A percentile compares a stretch with the other conserved stretches of the same genome.
These are phyloP conservation scores for Hanseniaspora guilliermondii DNA, from an alignment of 805 yeast species.

Conservation along the genomic window DNA sequence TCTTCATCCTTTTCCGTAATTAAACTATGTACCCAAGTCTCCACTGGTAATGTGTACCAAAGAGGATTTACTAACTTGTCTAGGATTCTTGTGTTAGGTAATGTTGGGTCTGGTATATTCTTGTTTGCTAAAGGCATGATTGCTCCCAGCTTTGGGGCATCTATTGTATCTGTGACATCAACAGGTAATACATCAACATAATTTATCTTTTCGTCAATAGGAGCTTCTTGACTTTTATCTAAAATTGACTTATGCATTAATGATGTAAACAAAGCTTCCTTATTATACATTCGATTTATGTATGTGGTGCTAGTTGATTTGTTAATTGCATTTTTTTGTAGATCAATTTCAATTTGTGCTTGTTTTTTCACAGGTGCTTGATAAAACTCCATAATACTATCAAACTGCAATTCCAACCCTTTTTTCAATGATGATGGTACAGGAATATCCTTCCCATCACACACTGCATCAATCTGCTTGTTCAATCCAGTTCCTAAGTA, in stretches of 20 bases:
- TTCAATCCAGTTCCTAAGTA: slow-evolving; percentile 35
- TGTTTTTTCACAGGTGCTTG: slow-evolving; percentile 51
- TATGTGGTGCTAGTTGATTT: neutral
- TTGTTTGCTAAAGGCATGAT: slow-evolving; percentile 34
- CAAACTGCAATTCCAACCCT: slow-evolving; percentile 44
- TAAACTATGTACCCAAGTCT: slow-evolving; percentile 50
- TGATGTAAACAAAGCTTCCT: slow-evolving; percentile 70
- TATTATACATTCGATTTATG: slow-evolving; percentile 21
- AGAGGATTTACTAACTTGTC: slow-evolving; percentile 46
- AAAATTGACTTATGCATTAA: slow-evolving; percentile 53
- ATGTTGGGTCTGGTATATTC: slow-evolving; percentile 37
- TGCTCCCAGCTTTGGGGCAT: slow-evolving; percentile 34
- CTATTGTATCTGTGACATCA: slow-evolving; percentile 25
- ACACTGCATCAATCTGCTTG: slow-evolving; percentile 27
- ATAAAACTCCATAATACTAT: slow-evolving; percentile 44
- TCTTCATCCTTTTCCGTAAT: slow-evolving; percentile 31
- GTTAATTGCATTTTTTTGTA: neutral
- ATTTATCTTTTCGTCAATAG: slow-evolving; percentile 52
- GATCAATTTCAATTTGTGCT: slow-evolving; percentile 41
- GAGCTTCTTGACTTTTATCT: slow-evolving; percentile 58
- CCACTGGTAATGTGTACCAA: slow-evolving; percentile 51
- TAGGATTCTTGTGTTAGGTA: slow-evolving; percentile 43
- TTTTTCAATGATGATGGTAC: slow-evolving; percentile 28
- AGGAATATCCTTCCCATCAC: slow-evolving; percentile 15
- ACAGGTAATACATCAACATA: slow-evolving; percentile 59